Base-by-base conservation (phyloP, 2,329 filamentous ascomycete genomes). In the Paracoccidioides lutzii region DNA sequence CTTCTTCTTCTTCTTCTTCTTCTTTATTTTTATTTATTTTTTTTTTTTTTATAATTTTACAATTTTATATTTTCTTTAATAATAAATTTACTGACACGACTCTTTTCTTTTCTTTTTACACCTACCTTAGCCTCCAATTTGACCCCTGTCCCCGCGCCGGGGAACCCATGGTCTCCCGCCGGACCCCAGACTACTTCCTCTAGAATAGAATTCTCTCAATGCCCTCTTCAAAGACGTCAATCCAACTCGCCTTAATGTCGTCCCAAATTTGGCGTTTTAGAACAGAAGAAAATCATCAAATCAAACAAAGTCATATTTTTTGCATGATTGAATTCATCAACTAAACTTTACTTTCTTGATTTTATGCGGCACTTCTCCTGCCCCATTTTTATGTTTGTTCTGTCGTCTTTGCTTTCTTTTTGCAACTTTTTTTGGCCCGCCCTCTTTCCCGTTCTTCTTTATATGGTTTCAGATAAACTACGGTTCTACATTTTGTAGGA, bases 151-250 rank as follows among this genome's bases (percentile, higher is more conserved):
- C 93, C 56, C 84, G 93, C 73, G 91, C 93, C 63, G 93, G 93
- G 65, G 93, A 98, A 73, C 93, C 93, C 30, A 97, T 97, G 93
- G 93, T 98, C 61, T 97, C 93, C 70, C 86, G 93, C 79, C 84
- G 87, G 67, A 98, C 93, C 61, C 91, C 91, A 56, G 91, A 98
- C 74, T 98, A 98, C 80, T 98, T 98, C 87, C 86, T 97, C 72
- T 98, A 87, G 67, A 22, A 57, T 55, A 55, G 49, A 57, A 44
- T 45, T 43, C 45, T 22, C 22, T 22, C 22, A 22, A 35, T 30
- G 37, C 33, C 43, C 30, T 35, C 45, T 33, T 48, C 45, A 35
- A 48, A 48, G n/a, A 32, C 15, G 28, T 22, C 42, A 28, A 28
- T 28, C n/a, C 43, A 45, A 42, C n/a, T 48, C 22, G 28, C 28